phyloP scores from a whole-genome alignment of 768 basidiomycete genomes.

The Rhizopogon sp. region DNA sequence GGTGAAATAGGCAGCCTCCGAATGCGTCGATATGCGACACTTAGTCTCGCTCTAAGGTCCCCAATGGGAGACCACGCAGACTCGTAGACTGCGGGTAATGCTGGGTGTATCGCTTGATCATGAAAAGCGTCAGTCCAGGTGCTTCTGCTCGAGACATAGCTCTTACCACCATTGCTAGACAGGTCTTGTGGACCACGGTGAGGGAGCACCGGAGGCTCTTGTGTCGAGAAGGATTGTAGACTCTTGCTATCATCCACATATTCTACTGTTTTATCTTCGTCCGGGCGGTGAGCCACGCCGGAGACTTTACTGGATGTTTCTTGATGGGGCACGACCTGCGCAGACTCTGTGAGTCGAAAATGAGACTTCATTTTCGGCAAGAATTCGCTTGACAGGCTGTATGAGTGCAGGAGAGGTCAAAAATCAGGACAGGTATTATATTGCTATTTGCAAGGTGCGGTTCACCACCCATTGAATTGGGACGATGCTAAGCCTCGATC shows the following conservation, averaged over 20 bases:
- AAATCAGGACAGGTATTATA: neutral
- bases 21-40: conserved; percentile 19
- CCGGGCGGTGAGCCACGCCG: conserved; percentile 12
- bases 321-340: neutral
- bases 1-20: conserved; percentile 14
- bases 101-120: neutral
- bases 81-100: neutral
- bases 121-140: neutral
- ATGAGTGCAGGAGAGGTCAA: conserved; percentile 3
- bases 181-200: neutral
- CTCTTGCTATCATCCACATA: neutral
- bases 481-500: neutral
- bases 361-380: conserved; percentile 17
- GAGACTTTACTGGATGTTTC: conserved; percentile 6
- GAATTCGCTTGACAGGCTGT: conserved; percentile 17
- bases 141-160: neutral
- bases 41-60: conserved; percentile 18
- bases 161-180: neutral
- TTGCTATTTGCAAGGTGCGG: neutral
- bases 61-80: neutral
- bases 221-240: neutral
- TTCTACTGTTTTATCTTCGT: conserved; percentile 7
- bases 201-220: neutral
- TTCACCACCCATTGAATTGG: neutral
- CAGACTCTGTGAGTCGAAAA: conserved; percentile 11